Conservation (phyloP, 1,284 basidiomycete species). For the Rhodotorula sp. region DNA sequence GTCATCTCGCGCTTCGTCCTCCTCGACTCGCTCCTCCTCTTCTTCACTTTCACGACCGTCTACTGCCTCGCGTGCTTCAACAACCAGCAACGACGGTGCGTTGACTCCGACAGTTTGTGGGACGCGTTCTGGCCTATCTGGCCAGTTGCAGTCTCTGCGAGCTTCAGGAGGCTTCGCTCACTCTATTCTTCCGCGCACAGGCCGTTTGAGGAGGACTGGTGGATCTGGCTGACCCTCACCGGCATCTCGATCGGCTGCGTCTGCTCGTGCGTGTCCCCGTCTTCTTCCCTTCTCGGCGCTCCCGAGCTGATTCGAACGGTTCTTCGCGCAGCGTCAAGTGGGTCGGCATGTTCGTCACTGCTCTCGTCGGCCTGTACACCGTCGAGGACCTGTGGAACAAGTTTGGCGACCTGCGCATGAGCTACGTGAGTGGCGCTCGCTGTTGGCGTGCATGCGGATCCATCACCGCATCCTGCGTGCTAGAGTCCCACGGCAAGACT, state of each 20-base stretch:
- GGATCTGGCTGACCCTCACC: conserved; percentile 88
- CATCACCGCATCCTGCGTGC: neutral
- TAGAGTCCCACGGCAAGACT: neutral
- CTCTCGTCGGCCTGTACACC: conserved; percentile 92
- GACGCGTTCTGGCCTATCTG: neutral
- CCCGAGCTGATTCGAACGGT: neutral
- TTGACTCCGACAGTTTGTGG: conserved; percentile 23
- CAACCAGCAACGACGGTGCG: conserved; percentile 86
- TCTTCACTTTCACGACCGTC: conserved; percentile 96
- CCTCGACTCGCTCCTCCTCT: conserved; percentile 94
- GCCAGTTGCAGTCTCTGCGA: neutral
- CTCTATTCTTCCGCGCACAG: conserved; percentile 52
- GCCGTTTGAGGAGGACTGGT: conserved; percentile 93
- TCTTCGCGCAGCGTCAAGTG: conserved; percentile 75
- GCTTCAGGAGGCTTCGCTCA: neutral
- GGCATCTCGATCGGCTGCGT: conserved; percentile 93
- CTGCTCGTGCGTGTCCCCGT: conserved; percentile 62
- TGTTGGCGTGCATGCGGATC: neutral
- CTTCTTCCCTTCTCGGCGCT: neutral
- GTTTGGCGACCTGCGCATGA: conserved; percentile 92
- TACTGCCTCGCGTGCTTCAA: conserved; percentile 96
- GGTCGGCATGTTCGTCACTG: conserved; percentile 93
- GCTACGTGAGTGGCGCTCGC: conserved; percentile 62
- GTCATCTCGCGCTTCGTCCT: conserved; percentile 96
- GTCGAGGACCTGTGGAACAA: conserved; percentile 98